Conservation (phyloP, 495 filamentous ascomycete species). For the Aspergillus panamensis region DNA sequence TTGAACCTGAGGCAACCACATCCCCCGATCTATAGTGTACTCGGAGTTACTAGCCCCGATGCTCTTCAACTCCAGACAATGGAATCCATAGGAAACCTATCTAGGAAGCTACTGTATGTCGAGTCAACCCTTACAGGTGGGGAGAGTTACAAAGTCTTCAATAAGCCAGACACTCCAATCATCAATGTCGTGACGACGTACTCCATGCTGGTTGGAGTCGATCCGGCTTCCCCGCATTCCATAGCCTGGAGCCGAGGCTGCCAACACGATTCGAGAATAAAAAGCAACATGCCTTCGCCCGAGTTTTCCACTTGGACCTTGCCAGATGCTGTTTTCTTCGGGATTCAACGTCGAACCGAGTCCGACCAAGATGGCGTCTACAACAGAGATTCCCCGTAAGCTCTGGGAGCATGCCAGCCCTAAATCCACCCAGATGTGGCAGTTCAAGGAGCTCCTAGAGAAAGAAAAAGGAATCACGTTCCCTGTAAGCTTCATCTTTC, state of each 20-base stretch:
- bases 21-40: too few species aligned
- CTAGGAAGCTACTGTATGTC: too few species aligned
- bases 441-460: constrained; percentile 43
- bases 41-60: too few species aligned
- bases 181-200: too few species aligned
- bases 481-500: constrained; percentile 9
- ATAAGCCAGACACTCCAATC: too few species aligned
- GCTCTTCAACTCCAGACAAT: not conserved
- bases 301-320: not conserved
- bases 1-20: not conserved
- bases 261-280: not conserved
- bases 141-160: too few species aligned
- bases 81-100: too few species aligned
- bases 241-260: not conserved
- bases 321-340: not conserved
- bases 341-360: not conserved
- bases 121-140: too few species aligned
- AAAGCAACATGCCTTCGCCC: not conserved
- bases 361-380: constrained; percentile 2
- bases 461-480: constrained; percentile 17
- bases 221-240: not conserved
- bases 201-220: too few species aligned
- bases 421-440: constrained; percentile 58
- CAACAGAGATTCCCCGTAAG: constrained; percentile 32
- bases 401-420: constrained; percentile 64